A percentile compares a stretch with the other conserved stretches of the same genome.
phyloP scores from a whole-genome alignment of 2,329 filamentous ascomycete genomes.

The Calonectria pauciramosa region DNA sequence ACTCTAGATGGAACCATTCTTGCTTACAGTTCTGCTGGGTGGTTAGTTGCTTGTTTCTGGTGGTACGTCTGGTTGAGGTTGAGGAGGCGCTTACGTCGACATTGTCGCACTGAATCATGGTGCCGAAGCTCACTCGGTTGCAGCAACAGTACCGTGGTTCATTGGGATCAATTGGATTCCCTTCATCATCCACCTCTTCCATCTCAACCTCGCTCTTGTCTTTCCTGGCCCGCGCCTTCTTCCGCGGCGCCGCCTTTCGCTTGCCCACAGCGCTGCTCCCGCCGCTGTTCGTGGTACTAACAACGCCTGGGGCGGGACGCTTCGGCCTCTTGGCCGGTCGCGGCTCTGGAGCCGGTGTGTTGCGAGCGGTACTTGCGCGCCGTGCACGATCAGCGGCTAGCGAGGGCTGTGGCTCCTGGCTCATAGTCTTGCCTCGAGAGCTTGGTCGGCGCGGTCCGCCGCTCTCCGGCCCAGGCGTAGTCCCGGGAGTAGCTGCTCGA shows the following conservation, averaged over 20 bases:
- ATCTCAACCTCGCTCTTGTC: conserved; percentile 61
- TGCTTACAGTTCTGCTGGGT: conserved; percentile 75
- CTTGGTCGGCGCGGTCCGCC: conserved; percentile 58
- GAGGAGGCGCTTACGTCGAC: conserved; percentile 70
- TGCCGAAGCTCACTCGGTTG: conserved; percentile 83
- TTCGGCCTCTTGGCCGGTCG: conserved; percentile 71
- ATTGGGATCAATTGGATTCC: conserved; percentile 79
- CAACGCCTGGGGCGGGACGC: conserved; percentile 79
- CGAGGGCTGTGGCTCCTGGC: conserved; percentile 64
- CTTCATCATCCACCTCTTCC: conserved; percentile 76
- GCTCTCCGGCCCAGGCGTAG: conserved; percentile 53
- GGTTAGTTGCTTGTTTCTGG: conserved; percentile 33
- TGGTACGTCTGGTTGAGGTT: conserved; percentile 19
- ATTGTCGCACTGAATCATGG: conserved; percentile 88
- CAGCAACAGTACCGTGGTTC: conserved; percentile 85
- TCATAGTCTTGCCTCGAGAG: conserved; percentile 67
- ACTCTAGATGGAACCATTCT: conserved; percentile 89
- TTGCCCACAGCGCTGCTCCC: conserved; percentile 78
- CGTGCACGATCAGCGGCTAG: conserved; percentile 67
- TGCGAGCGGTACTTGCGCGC: conserved; percentile 69
- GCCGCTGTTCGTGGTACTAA: conserved; percentile 73
- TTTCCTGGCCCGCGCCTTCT: conserved; percentile 69
- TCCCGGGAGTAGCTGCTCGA: conserved; percentile 51
- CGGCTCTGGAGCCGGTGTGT: conserved; percentile 67
- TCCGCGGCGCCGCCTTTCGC: conserved; percentile 77